Evolutionary conservation across 257 asterid species (phyloP).

Genomic region (Ilex aquifolium): DNA sequence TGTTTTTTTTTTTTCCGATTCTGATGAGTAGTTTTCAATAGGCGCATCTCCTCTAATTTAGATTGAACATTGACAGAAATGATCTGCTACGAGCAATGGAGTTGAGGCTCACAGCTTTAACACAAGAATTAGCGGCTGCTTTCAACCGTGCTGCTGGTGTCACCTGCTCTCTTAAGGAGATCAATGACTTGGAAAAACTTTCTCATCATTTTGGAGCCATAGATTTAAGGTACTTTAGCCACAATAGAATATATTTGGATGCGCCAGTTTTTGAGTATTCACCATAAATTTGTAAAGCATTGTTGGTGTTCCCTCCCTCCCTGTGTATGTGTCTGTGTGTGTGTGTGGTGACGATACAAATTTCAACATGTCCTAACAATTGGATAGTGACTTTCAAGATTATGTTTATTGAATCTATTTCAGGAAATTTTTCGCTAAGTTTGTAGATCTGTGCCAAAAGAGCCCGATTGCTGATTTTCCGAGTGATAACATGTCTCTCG

Average conservation of each 20-base stretch:
- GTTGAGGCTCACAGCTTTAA: constrained; percentile 64
- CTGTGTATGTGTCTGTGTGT: no score
- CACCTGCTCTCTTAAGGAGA: constrained; percentile 49
- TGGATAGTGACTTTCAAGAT: neutral
- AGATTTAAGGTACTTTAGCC: constrained; percentile 53
- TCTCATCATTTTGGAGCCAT: constrained; percentile 67
- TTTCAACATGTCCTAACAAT: no score
- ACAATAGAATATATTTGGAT: constrained; percentile 5
- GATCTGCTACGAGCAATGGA: constrained; percentile 85
- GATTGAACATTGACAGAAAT: constrained; percentile 45
- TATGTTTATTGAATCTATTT: constrained; percentile 13
- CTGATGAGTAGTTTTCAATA: neutral
- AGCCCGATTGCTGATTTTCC: constrained; percentile 19
- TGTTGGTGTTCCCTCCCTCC: neutral
- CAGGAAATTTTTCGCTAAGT: constrained; percentile 64
- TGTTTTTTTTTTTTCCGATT: constrained; percentile 19
- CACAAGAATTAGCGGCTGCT: constrained; percentile 54
- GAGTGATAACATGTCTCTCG: constrained; percentile 17
- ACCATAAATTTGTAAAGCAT: neutral
- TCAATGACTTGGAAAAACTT: constrained; percentile 51
- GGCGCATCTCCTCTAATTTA: constrained; percentile 14
- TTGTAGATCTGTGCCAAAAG: constrained; percentile 37
- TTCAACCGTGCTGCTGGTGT: constrained; percentile 59
- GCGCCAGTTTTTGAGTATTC: neutral
- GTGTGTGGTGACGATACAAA: no score